Evolutionary conservation across 495 filamentous ascomycete genomes (phyloP), one percentile per base, ranked within the genome.

Genomic region (Penicillium ucsense): DNA sequence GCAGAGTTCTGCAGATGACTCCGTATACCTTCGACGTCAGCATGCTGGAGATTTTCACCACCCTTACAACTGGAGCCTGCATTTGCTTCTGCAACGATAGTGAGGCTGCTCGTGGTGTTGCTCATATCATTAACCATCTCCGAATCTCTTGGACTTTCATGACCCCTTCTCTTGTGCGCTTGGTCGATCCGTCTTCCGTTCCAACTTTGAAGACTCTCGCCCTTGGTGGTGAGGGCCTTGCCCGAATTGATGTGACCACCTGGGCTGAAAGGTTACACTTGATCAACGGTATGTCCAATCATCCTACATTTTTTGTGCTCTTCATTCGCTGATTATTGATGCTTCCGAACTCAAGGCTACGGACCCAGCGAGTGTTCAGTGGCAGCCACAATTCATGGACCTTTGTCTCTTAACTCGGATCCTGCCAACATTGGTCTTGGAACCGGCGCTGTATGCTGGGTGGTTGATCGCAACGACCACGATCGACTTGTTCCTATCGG

Each of bases 261-360:
- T 80, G 77, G 77, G 68, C 65, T 8, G 53, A 59, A 11, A 60
- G 60, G 29, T 49, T 65, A 74, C 76, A 0, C 60, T 55, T 10
- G 72, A 31, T 43, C 41, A 37, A 37, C 35, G 35, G 35, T 37
- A 10, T n/a, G 10, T 37, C 1, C 12, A 11, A 37, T 37, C 6
- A 9, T 11, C 35, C 8, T 37, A 4, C 12, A 3, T 11, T 37
- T 11, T 37, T 3, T 37, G 35, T n/a, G 35, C 10, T 37, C 35
- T 37, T 11, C 35, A 11, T 11, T 37, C 10, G 12, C 35, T 4
- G 35, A 11, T 37, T 20, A 20, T 20, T 20, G 20, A 20, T 20
- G 20, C 20, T 20, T 20, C 20, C 35, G 35, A n/a, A 37, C 12
- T 37, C 12, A n/a, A 37, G 35, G 35, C 35, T 37, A 37, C 35